A percentile compares a stretch with the other conserved stretches of the same genome.
Conservation (phyloP, 345 rosid genomes). For the Psidium friedrichsthalianum region DNA sequence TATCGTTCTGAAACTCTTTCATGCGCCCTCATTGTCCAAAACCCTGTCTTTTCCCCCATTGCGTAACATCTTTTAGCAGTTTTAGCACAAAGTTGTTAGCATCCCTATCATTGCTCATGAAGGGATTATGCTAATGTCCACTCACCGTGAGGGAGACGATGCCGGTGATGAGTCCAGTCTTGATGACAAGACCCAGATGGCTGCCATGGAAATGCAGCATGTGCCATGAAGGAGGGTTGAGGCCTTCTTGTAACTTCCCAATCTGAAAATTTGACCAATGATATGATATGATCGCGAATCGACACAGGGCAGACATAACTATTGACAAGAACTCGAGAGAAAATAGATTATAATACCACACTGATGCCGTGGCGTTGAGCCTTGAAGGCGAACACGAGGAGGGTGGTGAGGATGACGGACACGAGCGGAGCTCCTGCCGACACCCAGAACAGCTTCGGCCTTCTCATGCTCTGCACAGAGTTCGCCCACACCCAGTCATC, state of each 20-base stretch:
- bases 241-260: conserved; percentile 74
- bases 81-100: not conserved
- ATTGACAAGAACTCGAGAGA: not conserved
- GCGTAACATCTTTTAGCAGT: not conserved
- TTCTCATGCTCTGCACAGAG: conserved; percentile 53
- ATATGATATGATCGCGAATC: not conserved
- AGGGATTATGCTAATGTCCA: not conserved
- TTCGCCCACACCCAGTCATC: not conserved
- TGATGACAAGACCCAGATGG: conserved; percentile 56
- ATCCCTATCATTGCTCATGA: not conserved
- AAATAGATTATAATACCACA: conserved; percentile 17
- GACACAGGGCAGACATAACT: not conserved
- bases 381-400: conserved; percentile 65
- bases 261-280: conserved; percentile 26
- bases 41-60: not conserved
- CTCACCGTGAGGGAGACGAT: conserved; percentile 88
- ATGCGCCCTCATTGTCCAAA: not conserved
- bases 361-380: conserved; percentile 70
- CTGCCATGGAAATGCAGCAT: conserved; percentile 73
- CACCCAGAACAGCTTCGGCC: conserved; percentile 73
- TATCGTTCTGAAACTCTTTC: not conserved
- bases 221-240: conserved; percentile 92
- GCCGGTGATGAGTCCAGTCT: conserved; percentile 82
- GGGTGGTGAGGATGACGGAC: conserved; percentile 67
- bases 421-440: conserved; percentile 79